A percentile compares a stretch with the other conserved stretches of the same genome.
Evolutionary conservation across 495 filamentous ascomycete genomes (phyloP).

Genomic region (Hypoxylon rickii): DNA sequence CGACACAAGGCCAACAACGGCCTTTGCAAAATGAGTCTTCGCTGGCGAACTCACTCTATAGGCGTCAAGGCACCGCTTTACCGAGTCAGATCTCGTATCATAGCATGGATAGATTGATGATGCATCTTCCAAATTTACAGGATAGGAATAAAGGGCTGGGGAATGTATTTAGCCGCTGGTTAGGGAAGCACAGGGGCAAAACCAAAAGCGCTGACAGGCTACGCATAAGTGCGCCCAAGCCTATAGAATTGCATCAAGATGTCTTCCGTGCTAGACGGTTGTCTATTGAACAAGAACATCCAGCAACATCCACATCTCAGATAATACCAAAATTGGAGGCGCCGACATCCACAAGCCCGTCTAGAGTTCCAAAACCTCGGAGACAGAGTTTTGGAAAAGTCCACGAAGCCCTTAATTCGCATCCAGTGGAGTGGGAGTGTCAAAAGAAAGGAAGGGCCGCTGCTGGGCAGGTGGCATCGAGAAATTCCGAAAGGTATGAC

Average conservation of each 20-base stretch:
- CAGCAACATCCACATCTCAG: background rate
- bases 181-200: conserved; percentile 12
- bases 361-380: background rate
- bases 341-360: background rate
- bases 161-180: conserved; percentile 13
- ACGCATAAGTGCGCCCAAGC: conserved; percentile 7
- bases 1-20: background rate
- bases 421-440: conserved; percentile 6
- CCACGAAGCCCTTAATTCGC: conserved; percentile 18
- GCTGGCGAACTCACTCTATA: conserved; percentile 16
- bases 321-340: background rate
- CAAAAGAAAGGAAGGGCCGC: background rate
- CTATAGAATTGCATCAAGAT: background rate
- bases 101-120: background rate
- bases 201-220: background rate
- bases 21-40: conserved; percentile 11
- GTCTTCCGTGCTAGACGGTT: background rate
- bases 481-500: background rate
- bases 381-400: conserved; percentile 2
- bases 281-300: background rate
- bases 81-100: background rate
- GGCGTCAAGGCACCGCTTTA: background rate
- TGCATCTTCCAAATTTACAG: conserved; percentile 1
- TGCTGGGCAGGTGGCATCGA: background rate
- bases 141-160: background rate